Conservation (phyloP, 2,329 filamentous ascomycete genomes). For the Sclerotinia sclerotiorum region DNA sequence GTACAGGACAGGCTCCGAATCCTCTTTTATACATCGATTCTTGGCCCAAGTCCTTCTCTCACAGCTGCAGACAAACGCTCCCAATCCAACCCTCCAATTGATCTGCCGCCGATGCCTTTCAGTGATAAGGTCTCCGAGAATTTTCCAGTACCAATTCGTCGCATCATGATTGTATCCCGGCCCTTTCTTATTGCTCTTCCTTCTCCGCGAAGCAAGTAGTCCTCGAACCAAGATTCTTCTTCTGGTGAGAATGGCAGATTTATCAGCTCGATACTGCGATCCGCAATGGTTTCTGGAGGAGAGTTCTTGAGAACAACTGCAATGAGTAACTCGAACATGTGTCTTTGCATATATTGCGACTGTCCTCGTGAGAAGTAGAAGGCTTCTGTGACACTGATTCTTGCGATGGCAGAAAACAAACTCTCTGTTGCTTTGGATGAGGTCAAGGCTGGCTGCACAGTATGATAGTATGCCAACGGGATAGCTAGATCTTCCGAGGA, state of each 20-base stretch:
- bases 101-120: conserved; percentile 40
- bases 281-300: conserved; percentile 46
- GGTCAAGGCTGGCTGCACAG: conserved; percentile 70
- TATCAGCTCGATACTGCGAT: conserved; percentile 66
- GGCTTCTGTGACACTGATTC: conserved; percentile 68
- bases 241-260: conserved; percentile 67
- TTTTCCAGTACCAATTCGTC: conserved; percentile 66
- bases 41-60: conserved; percentile 38
- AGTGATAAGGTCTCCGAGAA: conserved; percentile 50
- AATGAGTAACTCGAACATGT: conserved; percentile 67
- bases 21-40: conserved; percentile 24
- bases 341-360: conserved; percentile 58
- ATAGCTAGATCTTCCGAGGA: conserved; percentile 62
- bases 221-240: conserved; percentile 74
- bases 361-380: conserved; percentile 70
- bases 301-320: conserved; percentile 52
- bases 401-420: conserved; percentile 68
- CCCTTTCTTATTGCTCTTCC: conserved; percentile 64
- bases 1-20: background rate
- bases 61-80: conserved; percentile 35
- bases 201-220: conserved; percentile 63
- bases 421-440: conserved; percentile 60
- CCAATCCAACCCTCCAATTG: conserved; percentile 39
- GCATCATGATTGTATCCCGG: conserved; percentile 72
- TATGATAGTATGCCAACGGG: conserved; percentile 75